Evolutionary conservation across 495 filamentous ascomycete species (phyloP).

Genomic region (Peziza echinospora): DNA sequence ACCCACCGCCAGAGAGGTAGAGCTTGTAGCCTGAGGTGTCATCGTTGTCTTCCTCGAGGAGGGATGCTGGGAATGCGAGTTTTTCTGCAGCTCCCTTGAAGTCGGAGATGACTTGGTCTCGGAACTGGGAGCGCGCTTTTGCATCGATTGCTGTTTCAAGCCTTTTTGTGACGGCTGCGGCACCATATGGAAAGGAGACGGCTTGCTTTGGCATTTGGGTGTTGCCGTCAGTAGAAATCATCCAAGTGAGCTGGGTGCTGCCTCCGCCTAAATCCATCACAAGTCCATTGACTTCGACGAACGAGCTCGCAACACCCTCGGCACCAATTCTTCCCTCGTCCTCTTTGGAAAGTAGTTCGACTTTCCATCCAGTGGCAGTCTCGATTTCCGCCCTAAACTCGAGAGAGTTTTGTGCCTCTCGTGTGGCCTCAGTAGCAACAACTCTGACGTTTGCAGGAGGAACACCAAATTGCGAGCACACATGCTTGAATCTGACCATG

Average conservation of each 20-base stretch:
- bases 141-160: conserved; percentile 26
- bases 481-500: conserved; percentile 46
- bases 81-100: conserved; percentile 40
- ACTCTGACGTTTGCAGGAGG: conserved; percentile 40
- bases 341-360: conserved; percentile 51
- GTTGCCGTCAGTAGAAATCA: conserved; percentile 34
- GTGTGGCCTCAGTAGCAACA: conserved; percentile 75
- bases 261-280: conserved; percentile 83
- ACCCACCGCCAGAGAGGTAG: conserved; percentile 77
- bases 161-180: conserved; percentile 50
- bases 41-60: conserved; percentile 26
- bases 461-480: conserved; percentile 46
- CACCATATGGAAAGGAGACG: conserved; percentile 59
- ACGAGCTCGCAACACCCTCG: conserved; percentile 60
- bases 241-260: conserved; percentile 75
- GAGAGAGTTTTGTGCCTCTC: conserved; percentile 51
- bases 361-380: conserved; percentile 36
- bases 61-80: conserved; percentile 35
- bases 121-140: conserved; percentile 27
- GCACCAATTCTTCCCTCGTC: conserved; percentile 70
- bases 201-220: conserved; percentile 28
- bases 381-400: conserved; percentile 44
- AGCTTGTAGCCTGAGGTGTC: conserved; percentile 38
- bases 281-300: conserved; percentile 41
- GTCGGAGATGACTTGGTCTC: conserved; percentile 33